phyloP scores from a whole-genome alignment of 441 rosid species.

The Manihot esculenta region DNA sequence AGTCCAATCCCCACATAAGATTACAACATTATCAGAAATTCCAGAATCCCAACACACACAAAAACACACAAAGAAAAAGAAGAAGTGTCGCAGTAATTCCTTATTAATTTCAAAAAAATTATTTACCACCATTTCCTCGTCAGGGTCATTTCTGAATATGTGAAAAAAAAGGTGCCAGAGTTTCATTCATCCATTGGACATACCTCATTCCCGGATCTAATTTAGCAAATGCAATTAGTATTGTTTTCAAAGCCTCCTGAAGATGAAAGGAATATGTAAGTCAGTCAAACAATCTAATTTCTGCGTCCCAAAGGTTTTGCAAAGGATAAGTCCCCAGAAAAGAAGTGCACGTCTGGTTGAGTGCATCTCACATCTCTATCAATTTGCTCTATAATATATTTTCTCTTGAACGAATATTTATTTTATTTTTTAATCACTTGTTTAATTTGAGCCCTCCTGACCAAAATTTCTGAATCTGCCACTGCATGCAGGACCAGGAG shows the following conservation, averaged over 20 bases:
- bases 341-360: constrained; percentile 93
- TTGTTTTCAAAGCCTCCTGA: constrained; percentile 86
- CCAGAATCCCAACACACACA: neutral
- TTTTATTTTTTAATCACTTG: no score
- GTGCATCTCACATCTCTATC: constrained; percentile 94
- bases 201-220: constrained; percentile 96
- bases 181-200: constrained; percentile 99
- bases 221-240: constrained; percentile 83
- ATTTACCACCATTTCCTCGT: constrained; percentile 78
- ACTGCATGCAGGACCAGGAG: neutral
- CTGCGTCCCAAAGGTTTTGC: no score
- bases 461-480: no score
- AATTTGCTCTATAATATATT: constrained; percentile 93
- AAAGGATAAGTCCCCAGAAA: constrained; percentile 73
- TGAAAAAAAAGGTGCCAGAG: constrained; percentile 85
- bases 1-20: neutral
- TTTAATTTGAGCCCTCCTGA: no score
- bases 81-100: no score
- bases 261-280: constrained; percentile 27
- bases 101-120: no score
- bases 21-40: neutral
- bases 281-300: constrained; percentile 25
- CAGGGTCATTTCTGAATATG: constrained; percentile 82
- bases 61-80: no score
- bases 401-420: no score